Evolutionary conservation across 805 yeast species (phyloP).

Genomic region (Schizosaccharomyces pombe): DNA sequence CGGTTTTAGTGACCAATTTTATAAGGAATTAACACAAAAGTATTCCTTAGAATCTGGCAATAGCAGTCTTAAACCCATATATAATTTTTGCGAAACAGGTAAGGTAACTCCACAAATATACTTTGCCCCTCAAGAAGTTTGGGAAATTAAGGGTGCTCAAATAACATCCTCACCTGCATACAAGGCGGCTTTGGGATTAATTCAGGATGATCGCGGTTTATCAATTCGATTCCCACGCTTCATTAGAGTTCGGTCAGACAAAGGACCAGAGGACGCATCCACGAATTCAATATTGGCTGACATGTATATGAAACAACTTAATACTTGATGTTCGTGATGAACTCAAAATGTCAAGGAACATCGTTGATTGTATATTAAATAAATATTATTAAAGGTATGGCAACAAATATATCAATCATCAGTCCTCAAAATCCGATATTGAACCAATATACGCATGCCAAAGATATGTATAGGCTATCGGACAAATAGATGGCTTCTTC

Average conservation of each 20-base stretch:
- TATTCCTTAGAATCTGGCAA: constrained; percentile 10
- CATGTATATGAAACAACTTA: constrained; percentile 58
- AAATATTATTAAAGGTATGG: too few relatives aligned
- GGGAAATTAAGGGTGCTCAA: constrained; percentile 84
- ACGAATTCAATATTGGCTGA: constrained; percentile 64
- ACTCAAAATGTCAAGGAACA: too few relatives aligned
- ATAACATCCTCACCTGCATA: constrained; percentile 70
- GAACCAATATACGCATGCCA: constrained; percentile 1
- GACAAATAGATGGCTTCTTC: neutral
- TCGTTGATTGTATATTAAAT: too few relatives aligned
- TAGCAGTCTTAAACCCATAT: neutral
- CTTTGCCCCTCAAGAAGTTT: constrained; percentile 68
- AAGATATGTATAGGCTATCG: neutral
- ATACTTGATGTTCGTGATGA: too few relatives aligned
- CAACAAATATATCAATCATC: neutral
- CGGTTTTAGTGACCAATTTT: constrained; percentile 12
- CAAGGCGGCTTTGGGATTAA: constrained; percentile 52
- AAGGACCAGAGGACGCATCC: constrained; percentile 67
- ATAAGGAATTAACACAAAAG: constrained; percentile 8
- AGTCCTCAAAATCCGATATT: neutral
- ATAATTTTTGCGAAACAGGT: neutral
- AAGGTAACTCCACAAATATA: constrained; percentile 39
- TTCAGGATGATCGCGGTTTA: constrained; percentile 45
- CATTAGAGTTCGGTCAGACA: constrained; percentile 63
- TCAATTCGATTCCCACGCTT: constrained; percentile 79